These are phyloP conservation scores for Pugionium dolabratum DNA, from an alignment of 345 rosid species.

Conservation along the genomic window DNA sequence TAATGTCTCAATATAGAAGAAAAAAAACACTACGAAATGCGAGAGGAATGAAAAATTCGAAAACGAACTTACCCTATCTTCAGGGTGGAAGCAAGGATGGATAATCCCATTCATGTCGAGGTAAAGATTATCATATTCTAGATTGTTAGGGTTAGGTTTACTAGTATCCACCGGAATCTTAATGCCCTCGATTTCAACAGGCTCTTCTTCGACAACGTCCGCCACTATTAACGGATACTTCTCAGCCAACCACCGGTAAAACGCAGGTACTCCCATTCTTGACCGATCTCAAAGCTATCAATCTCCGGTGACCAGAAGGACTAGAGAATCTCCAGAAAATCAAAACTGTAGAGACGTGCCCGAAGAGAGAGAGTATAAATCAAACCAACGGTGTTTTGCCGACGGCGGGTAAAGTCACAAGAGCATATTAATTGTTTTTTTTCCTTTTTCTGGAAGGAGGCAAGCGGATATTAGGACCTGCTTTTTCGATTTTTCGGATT, in stretches of 20 bases:
- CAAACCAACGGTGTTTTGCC: constrained; percentile 7
- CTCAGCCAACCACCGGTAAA: constrained; percentile 97
- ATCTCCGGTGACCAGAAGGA: constrained; percentile 16
- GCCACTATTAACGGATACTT: constrained; percentile 79
- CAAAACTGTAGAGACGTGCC: constrained; percentile 15
- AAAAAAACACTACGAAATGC: neutral
- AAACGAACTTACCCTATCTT: constrained; percentile 65
- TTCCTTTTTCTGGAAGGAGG: neutral
- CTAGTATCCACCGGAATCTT: constrained; percentile 93
- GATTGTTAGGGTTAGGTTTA: constrained; percentile 74
- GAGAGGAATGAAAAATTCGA: neutral
- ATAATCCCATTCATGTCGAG: constrained; percentile 99
- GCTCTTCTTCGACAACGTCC: constrained; percentile 86
- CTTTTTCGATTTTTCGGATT: too few species aligned
- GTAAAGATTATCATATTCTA: constrained; percentile 88
- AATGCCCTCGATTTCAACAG: constrained; percentile 76
- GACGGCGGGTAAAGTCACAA: constrained; percentile 40
- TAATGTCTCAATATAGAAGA: neutral
- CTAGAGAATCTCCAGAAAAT: neutral
- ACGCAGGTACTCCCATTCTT: constrained; percentile 93
- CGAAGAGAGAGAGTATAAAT: neutral
- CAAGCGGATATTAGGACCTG: constrained; percentile 1
- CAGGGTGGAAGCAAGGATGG: constrained; percentile 99
- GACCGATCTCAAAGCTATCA: neutral
- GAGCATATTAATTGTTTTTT: neutral